Base-by-base conservation (phyloP, 1,139 yeast genomes). In the Suhomyces taliae region DNA sequence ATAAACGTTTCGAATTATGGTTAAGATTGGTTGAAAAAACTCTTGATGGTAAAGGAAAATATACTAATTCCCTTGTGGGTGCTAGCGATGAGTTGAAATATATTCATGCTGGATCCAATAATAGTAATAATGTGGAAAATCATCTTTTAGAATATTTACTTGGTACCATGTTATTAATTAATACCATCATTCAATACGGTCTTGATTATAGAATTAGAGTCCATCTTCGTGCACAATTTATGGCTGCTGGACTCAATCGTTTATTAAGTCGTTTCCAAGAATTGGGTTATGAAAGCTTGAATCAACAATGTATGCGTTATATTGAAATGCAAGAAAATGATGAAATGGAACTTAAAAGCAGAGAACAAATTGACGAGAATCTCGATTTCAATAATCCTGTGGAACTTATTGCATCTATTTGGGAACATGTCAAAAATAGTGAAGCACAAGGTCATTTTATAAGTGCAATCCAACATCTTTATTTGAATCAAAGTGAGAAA, bases 41-140 rank as follows among this genome's bases (percentile, higher is more conserved):
- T 0, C 62, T 93, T 44, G 91, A 87, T 52, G 97, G 97, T 1
- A 78, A 93, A 55, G 98, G 98, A 10, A 86, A 83, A 57, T 73
- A 72, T 51, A 76, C 87, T 76, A 96, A 97, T 12, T 88, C 97
- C 0, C 69, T 86, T 56, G 98, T 93, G 8, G 97, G 97, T 1
- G 96, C 97, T 1, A 85, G 91, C 51, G 95, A 87, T n/a, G 98
- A 93, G 55, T 76, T 84, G 47, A 83, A 83, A 52, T 72, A 81
- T 11, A 73, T 74, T 19, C 66, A 65, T 51, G 76, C 81, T 8
- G 89, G 90, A 1, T 79, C 85, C 37, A 41, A 59, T 1, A 51
- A 56, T 24, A 56, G 57, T 32, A 58, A 60, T 38, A 65, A 65
- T 37, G 52, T 62, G 12, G 97, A 90, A 59, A 82, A 81, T 53